A percentile compares a stretch with the other conserved stretches of the same genome.
Conservation (phyloP, 2,329 filamentous ascomycete species). For the Aspergillus fijiensis region DNA sequence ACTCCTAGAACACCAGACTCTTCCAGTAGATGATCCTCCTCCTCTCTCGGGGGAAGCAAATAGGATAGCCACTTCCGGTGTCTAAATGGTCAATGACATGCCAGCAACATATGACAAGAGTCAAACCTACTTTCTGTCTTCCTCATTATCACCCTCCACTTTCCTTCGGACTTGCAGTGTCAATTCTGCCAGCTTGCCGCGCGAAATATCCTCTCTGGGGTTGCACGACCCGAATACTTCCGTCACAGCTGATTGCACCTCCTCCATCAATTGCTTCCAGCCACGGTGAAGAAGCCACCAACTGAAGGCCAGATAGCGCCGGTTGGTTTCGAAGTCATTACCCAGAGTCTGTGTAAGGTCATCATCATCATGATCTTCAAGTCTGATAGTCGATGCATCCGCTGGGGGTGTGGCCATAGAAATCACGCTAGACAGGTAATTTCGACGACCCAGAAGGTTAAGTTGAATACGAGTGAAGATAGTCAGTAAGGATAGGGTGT, state of each 20-base stretch:
- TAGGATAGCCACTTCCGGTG: slow-evolving; percentile 74
- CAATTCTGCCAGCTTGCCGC: slow-evolving; percentile 76
- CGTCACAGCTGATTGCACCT: slow-evolving; percentile 80
- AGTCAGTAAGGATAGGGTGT: slow-evolving; percentile 83
- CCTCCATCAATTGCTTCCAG: slow-evolving; percentile 77
- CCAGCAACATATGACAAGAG: background rate
- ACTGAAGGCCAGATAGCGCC: slow-evolving; percentile 91
- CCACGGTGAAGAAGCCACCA: slow-evolving; percentile 96
- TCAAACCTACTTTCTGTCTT: slow-evolving; percentile 55
- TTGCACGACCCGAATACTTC: slow-evolving; percentile 87
- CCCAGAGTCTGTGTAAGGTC: slow-evolving; percentile 82
- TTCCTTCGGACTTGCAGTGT: slow-evolving; percentile 79
- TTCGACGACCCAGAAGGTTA: slow-evolving; percentile 91
- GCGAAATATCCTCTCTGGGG: slow-evolving; percentile 81
- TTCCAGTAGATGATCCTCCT: slow-evolving; percentile 79
- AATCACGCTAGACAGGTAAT: slow-evolving; percentile 93
- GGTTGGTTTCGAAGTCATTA: slow-evolving; percentile 93
- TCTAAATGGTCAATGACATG: slow-evolving; percentile 34
- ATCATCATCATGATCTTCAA: slow-evolving; percentile 94
- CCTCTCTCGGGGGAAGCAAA: slow-evolving; percentile 73
- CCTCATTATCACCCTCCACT: slow-evolving; percentile 72
- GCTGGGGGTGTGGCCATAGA: slow-evolving; percentile 76
- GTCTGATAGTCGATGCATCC: slow-evolving; percentile 72
- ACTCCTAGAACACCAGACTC: slow-evolving; percentile 72
- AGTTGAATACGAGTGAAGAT: slow-evolving; percentile 93